These are phyloP conservation scores for Dysphania ambrosioides DNA, from an alignment of 148 eudicot species.

Conservation along the genomic window DNA sequence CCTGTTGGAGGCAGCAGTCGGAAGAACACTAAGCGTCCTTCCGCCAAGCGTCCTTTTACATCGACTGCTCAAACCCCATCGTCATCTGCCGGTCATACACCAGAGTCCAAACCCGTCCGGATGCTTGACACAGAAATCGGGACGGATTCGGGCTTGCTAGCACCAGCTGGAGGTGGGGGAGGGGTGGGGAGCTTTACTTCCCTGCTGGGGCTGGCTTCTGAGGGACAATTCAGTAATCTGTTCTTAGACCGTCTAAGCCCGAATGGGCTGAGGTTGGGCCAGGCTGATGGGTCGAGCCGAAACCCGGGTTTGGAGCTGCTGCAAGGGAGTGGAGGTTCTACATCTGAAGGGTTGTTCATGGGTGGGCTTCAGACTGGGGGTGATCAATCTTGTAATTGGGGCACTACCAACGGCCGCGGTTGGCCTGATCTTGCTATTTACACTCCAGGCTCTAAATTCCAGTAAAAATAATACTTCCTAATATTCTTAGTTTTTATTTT, in stretches of 20 bases:
- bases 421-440: conserved; percentile 69
- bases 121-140: not conserved
- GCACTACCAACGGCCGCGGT: conserved; percentile 36
- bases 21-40: conserved; percentile 54
- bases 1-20: conserved; percentile 93
- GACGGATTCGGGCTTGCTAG: not conserved
- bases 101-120: conserved; percentile 6
- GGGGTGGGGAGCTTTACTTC: conserved; percentile 21
- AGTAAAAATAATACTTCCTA: conserved; percentile 16
- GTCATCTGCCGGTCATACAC: not conserved
- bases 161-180: not conserved
- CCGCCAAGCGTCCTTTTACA: conserved; percentile 1
- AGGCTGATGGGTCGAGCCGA: conserved; percentile 23
- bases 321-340: conserved; percentile 6
- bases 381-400: conserved; percentile 35
- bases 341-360: conserved; percentile 29
- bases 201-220: conserved; percentile 36
- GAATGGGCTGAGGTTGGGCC: conserved; percentile 23
- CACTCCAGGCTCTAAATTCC: conserved; percentile 58
- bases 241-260: conserved; percentile 33
- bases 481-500: not conserved
- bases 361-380: conserved; percentile 17
- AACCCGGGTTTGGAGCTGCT: conserved; percentile 22
- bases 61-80: too few species aligned
- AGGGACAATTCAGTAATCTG: conserved; percentile 41